Evolutionary conservation across 352 stramenopile species (phyloP).

Genomic region (Globisporangium acanthophoron): DNA sequence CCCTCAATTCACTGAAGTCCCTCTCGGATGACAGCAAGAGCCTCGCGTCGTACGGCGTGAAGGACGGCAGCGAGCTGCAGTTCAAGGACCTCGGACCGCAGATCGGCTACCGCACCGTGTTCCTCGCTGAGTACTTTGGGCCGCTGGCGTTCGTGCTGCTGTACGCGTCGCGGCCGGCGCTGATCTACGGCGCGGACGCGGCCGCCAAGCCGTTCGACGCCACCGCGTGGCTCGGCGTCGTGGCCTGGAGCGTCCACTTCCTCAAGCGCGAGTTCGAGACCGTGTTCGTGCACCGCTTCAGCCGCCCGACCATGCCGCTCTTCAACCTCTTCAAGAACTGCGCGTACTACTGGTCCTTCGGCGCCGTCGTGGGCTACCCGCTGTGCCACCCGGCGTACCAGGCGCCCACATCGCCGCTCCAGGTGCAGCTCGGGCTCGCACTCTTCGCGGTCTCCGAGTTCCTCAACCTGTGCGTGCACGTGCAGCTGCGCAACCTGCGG

Average conservation of each 20-base stretch:
- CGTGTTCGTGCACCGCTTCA: slow-evolving; percentile 88
- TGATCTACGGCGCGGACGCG: slow-evolving; percentile 63
- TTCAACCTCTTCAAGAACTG: slow-evolving; percentile 90
- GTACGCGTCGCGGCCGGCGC: slow-evolving; percentile 57
- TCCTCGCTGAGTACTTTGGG: slow-evolving; percentile 82
- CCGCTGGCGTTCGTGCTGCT: slow-evolving; percentile 82
- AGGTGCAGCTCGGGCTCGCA: slow-evolving; percentile 49
- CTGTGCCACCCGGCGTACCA: slow-evolving; percentile 74
- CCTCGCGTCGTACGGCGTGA: slow-evolving; percentile 52
- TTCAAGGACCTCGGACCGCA: slow-evolving; percentile 84
- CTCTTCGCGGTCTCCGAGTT: slow-evolving; percentile 73
- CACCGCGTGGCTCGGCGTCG: slow-evolving; percentile 50
- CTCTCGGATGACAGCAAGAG: slow-evolving; percentile 57
- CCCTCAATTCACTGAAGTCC: slow-evolving; percentile 14
- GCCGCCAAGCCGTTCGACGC: slow-evolving; percentile 26
- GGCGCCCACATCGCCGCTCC: slow-evolving; percentile 36
- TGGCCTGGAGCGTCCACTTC: slow-evolving; percentile 78
- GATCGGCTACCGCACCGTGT: slow-evolving; percentile 88
- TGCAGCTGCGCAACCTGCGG: slow-evolving; percentile 79
- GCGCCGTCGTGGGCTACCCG: slow-evolving; percentile 75
- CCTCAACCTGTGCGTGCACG: slow-evolving; percentile 80
- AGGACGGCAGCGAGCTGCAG: slow-evolving; percentile 39
- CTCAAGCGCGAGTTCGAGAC: slow-evolving; percentile 86
- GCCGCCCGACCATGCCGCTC: slow-evolving; percentile 81
- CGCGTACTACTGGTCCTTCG: slow-evolving; percentile 86